Percentiles rank a stretch among this genome's conserved stretches.
These are phyloP conservation scores for Aphanomyces euteiches DNA, from an alignment of 352 stramenopile genomes.

Conservation along the genomic window DNA sequence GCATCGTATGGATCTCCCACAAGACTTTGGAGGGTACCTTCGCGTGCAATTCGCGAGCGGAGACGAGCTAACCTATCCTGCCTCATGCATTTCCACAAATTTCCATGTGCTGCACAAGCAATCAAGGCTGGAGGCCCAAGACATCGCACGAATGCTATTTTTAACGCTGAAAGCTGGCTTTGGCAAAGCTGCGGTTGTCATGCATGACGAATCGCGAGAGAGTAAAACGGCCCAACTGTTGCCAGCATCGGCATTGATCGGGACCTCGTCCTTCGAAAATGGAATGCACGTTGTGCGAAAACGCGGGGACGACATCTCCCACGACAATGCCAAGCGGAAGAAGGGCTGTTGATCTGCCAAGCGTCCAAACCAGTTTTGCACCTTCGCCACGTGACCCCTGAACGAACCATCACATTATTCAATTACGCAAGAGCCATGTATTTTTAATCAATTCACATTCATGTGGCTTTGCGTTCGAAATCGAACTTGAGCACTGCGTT, in stretches of 20 bases:
- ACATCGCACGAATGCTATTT: conserved; percentile 36
- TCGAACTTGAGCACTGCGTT: conserved; percentile 58
- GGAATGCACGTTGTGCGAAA: conserved; percentile 5
- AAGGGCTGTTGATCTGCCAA: conserved; percentile 3
- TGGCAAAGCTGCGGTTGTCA: conserved; percentile 31
- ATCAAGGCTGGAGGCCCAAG: conserved; percentile 36
- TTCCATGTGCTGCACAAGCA: conserved; percentile 42
- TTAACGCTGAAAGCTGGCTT: conserved; percentile 36
- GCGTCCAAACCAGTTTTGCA: not conserved
- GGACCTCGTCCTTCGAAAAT: not conserved
- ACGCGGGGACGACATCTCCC: conserved; percentile 20
- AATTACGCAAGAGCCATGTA: not conserved
- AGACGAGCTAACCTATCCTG: conserved; percentile 42
- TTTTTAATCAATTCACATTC: not conserved
- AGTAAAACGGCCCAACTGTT: conserved; percentile 31
- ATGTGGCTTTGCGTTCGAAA: conserved; percentile 10
- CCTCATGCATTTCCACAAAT: conserved; percentile 40
- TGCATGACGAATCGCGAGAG: conserved; percentile 17
- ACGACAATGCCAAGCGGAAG: conserved; percentile 14
- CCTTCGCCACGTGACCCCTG: not conserved
- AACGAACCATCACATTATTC: not conserved
- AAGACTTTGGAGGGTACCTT: conserved; percentile 42
- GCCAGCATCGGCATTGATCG: conserved; percentile 33
- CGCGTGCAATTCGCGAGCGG: conserved; percentile 39
- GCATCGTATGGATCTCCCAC: conserved; percentile 40